Percentiles rank a stretch among this genome's conserved stretches.
These are phyloP conservation scores for Leccinum subgranulosum DNA, from an alignment of 768 basidiomycete species.

Conservation along the genomic window DNA sequence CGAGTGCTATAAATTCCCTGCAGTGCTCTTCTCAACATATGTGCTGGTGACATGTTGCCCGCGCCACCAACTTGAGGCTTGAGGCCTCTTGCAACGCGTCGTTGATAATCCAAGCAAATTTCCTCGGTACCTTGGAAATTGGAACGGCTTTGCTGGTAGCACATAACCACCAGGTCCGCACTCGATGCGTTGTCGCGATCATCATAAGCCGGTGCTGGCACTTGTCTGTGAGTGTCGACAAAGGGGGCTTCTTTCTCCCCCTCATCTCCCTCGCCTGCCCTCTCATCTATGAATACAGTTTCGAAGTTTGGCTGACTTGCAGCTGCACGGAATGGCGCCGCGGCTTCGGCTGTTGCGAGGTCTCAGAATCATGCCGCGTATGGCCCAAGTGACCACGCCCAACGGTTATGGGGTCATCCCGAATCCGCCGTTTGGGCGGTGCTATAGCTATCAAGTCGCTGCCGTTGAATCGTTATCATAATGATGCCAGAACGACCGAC, in stretches of 20 bases:
- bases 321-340: neutral
- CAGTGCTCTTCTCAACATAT: neutral
- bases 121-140: conserved; percentile 9
- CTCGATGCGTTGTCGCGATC: neutral
- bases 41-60: neutral
- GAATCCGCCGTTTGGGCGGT: neutral
- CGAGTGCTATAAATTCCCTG: neutral
- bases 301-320: neutral
- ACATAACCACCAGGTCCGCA: neutral
- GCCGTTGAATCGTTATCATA: neutral
- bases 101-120: neutral
- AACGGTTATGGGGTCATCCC: conserved; percentile 4
- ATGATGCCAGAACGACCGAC: neutral
- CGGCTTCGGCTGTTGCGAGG: conserved; percentile 8
- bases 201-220: neutral
- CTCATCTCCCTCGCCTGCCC: neutral
- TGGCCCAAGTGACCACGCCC: neutral
- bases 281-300: neutral
- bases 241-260: conserved; percentile 3
- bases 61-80: neutral
- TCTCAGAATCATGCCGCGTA: conserved; percentile 1
- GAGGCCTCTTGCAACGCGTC: neutral
- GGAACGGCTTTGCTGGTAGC: neutral
- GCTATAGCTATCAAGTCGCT: neutral
- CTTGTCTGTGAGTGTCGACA: neutral